A percentile compares a stretch with the other conserved stretches of the same genome.
These are phyloP conservation scores for Pholiota molesta DNA, from an alignment of 768 basidiomycete genomes.

Conservation along the genomic window DNA sequence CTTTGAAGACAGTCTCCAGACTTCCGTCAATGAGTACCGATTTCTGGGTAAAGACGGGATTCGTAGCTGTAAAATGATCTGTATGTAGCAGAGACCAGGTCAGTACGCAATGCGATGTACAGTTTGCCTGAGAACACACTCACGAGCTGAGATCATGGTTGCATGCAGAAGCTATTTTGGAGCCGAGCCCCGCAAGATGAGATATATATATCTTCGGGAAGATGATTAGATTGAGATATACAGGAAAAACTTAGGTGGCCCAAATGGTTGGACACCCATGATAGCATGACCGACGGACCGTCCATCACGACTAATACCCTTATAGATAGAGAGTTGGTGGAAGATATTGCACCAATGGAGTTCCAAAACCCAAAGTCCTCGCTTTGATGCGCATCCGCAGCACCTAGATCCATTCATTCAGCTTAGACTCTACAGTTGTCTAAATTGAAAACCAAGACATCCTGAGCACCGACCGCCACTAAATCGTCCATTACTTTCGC, in stretches of 20 bases:
- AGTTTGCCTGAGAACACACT: background rate
- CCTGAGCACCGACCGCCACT: conserved; percentile 82
- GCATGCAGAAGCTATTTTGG: background rate
- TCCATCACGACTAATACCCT: background rate
- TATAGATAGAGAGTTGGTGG: conserved; percentile 1
- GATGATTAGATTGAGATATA: background rate
- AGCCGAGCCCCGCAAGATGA: background rate
- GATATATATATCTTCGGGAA: background rate
- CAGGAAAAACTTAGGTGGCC: background rate
- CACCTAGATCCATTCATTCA: conserved; percentile 10
- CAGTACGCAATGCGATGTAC: background rate
- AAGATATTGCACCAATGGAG: background rate
- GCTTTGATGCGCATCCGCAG: background rate
- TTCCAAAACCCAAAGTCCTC: background rate
- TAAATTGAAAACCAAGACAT: conserved; percentile 86
- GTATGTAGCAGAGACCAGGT: background rate
- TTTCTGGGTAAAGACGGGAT: background rate
- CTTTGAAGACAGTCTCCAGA: background rate
- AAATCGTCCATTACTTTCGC: conserved; percentile 91
- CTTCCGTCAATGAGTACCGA: background rate
- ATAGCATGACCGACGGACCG: background rate
- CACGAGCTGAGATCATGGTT: background rate
- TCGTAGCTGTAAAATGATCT: background rate
- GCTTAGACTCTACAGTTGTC: conserved; percentile 90
- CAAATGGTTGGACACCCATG: background rate